A percentile compares a stretch with the other conserved stretches of the same genome.
Evolutionary conservation across 257 asterid species (phyloP).

Genomic region (Echium plantagineum): DNA sequence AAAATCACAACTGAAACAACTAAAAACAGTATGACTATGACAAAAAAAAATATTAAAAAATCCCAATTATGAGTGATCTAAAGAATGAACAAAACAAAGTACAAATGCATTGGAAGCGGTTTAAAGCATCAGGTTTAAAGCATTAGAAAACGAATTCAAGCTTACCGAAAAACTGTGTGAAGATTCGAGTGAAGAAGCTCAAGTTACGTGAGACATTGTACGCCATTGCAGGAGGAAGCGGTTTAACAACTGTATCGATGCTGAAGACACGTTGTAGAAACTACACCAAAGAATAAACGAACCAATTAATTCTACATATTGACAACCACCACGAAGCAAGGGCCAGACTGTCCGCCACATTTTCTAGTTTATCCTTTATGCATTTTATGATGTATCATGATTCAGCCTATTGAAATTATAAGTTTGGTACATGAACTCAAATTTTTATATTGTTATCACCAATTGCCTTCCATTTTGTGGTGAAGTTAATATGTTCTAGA

Average conservation of each 20-base stretch:
- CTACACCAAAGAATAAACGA: constrained; percentile 32
- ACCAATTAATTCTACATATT: neutral
- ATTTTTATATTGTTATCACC: no score
- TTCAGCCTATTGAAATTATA: no score
- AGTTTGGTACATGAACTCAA: no score
- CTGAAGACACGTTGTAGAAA: constrained; percentile 82
- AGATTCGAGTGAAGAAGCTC: constrained; percentile 88
- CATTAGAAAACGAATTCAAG: constrained; percentile 1
- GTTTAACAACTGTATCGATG: constrained; percentile 82
- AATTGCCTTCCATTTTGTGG: no score
- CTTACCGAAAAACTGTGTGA: constrained; percentile 87
- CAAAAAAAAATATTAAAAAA: no score
- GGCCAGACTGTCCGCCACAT: no score
- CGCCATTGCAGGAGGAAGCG: constrained; percentile 85
- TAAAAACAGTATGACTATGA: neutral
- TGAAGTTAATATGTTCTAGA: no score
- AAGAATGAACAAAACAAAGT: neutral
- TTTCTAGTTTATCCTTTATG: no score
- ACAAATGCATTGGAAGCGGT: neutral
- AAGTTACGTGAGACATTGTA: constrained; percentile 74
- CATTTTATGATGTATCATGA: no score
- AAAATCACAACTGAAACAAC: neutral
- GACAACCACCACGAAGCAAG: no score
- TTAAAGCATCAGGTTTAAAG: neutral
- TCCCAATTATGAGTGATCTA: neutral